A percentile compares a stretch with the other conserved stretches of the same genome.
These are phyloP conservation scores for Naganishia vishniacii DNA, from an alignment of 768 basidiomycete genomes.

Conservation along the genomic window DNA sequence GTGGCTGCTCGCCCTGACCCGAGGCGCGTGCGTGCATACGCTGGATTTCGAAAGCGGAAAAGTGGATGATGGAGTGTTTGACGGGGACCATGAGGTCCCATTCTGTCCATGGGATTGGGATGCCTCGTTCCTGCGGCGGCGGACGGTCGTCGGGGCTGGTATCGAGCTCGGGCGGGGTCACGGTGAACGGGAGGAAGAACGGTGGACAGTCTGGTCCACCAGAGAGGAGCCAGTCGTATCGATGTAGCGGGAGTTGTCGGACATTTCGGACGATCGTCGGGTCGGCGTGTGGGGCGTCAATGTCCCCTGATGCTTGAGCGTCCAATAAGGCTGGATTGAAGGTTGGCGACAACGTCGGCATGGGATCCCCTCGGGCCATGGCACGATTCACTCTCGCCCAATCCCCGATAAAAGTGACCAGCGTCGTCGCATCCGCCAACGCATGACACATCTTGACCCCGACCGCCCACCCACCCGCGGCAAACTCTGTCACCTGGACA, in stretches of 20 bases:
- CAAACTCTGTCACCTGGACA: constrained; percentile 14
- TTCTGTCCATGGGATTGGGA: constrained; percentile 24
- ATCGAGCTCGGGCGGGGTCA: not conserved
- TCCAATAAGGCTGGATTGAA: constrained; percentile 18
- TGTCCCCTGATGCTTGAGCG: constrained; percentile 11
- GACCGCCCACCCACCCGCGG: not conserved
- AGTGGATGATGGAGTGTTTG: constrained; percentile 19
- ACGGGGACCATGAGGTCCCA: constrained; percentile 21
- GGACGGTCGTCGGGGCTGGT: not conserved
- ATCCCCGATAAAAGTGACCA: constrained; percentile 20
- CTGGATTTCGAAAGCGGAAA: constrained; percentile 15
- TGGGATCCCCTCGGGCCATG: not conserved
- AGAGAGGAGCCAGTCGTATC: constrained; percentile 24
- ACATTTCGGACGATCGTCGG: not conserved
- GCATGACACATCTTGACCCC: constrained; percentile 6
- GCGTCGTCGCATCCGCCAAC: constrained; percentile 15
- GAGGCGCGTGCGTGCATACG: constrained; percentile 6
- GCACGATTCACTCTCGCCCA: constrained; percentile 14
- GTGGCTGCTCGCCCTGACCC: not conserved
- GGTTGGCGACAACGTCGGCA: not conserved
- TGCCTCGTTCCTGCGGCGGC: not conserved
- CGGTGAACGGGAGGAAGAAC: constrained; percentile 12
- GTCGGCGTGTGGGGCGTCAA: constrained; percentile 8
- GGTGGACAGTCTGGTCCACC: constrained; percentile 13
- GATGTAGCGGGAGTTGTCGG: constrained; percentile 13